Evolutionary conservation across 306 rosid species (phyloP).

Genomic region (Prosopis cineraria): DNA sequence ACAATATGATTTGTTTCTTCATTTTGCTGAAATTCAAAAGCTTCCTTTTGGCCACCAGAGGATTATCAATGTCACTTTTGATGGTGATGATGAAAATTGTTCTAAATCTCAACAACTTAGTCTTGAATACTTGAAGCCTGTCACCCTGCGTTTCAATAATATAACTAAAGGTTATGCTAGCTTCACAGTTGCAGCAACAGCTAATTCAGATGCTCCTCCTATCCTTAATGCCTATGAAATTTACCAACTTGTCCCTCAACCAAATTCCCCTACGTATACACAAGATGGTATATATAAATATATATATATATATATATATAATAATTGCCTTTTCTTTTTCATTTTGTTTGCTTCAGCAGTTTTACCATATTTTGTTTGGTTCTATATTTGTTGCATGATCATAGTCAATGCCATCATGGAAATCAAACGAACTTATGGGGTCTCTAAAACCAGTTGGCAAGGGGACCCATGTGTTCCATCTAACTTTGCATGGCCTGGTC

Average conservation of each 20-base stretch:
- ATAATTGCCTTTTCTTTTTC: too few species aligned
- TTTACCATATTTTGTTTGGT: too few species aligned
- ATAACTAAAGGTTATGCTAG: not conserved
- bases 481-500: too few species aligned
- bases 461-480: too few species aligned
- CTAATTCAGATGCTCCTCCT: conserved; percentile 43
- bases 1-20: conserved; percentile 32
- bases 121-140: conserved; percentile 34
- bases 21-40: conserved; percentile 44
- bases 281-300: not conserved
- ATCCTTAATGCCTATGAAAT: conserved; percentile 47
- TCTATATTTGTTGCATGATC: not conserved
- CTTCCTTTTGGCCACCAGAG: too few species aligned
- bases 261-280: not conserved
- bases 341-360: not conserved
- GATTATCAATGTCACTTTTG: conserved; percentile 12
- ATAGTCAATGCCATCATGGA: conserved; percentile 8
- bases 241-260: not conserved
- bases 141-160: not conserved
- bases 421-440: not conserved
- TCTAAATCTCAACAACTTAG: not conserved
- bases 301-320: too few species aligned
- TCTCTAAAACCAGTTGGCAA: too few species aligned
- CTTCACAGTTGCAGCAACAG: not conserved
- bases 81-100: not conserved